phyloP scores from a whole-genome alignment of 78 protist genomes.

The Cavenderia fasciculata region DNA sequence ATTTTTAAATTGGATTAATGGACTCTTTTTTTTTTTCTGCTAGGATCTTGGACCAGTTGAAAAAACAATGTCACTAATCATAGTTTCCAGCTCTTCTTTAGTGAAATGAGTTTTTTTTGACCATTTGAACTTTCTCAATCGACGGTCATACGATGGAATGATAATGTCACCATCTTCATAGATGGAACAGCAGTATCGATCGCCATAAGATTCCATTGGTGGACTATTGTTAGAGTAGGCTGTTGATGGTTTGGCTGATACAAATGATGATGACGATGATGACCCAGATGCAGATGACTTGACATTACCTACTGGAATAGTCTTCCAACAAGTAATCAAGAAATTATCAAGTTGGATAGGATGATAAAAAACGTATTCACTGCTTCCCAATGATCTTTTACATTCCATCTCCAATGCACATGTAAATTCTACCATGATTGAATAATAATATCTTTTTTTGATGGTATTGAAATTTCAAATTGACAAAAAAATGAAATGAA shows the following conservation, averaged over 20 bases:
- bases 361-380: conserved; percentile 28
- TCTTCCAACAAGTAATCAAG: conserved; percentile 60
- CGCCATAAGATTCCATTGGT: too few species aligned
- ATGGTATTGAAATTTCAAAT: too few species aligned
- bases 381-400: conserved; percentile 27
- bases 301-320: too few species aligned
- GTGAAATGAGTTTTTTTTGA: conserved; percentile 48
- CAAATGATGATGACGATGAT: neutral
- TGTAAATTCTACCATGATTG: conserved; percentile 40
- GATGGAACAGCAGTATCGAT: conserved; percentile 63
- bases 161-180: conserved; percentile 61
- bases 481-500: too few species aligned
- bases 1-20: too few species aligned
- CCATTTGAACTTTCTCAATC: conserved; percentile 57
- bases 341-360: conserved; percentile 59
- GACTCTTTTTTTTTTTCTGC: too few species aligned
- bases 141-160: conserved; percentile 9
- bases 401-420: conserved; percentile 55
- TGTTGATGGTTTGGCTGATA: neutral
- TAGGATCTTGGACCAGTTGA: too few species aligned
- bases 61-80: conserved; percentile 58
- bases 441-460: too few species aligned
- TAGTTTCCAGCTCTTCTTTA: conserved; percentile 52
- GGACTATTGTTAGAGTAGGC: neutral
- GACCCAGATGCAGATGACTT: neutral